Evolutionary conservation across 495 filamentous ascomycete species (phyloP).

Genomic region (Penicillium crystallinum): DNA sequence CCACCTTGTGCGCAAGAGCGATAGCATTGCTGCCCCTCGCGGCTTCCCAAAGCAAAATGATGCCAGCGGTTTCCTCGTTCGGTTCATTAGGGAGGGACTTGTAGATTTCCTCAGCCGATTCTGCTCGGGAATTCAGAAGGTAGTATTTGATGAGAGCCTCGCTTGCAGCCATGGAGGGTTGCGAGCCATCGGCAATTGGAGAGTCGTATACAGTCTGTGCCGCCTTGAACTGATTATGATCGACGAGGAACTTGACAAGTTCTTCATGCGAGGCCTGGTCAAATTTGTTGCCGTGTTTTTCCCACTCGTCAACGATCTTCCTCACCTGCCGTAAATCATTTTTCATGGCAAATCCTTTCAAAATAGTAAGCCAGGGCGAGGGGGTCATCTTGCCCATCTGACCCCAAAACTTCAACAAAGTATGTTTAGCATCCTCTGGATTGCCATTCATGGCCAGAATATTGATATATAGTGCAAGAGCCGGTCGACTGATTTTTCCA

Average conservation of each 20-base stretch:
- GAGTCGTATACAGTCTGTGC: conserved; percentile 51
- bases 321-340: conserved; percentile 46
- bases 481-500: conserved; percentile 32
- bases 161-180: conserved; percentile 45
- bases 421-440: conserved; percentile 52
- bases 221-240: conserved; percentile 31
- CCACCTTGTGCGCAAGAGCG: conserved; percentile 60
- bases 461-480: conserved; percentile 48
- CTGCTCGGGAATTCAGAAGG: conserved; percentile 51
- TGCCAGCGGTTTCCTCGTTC: conserved; percentile 55
- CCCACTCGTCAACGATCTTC: conserved; percentile 22
- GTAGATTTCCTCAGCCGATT: conserved; percentile 62
- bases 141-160: conserved; percentile 50
- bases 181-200: conserved; percentile 37
- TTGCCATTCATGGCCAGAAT: conserved; percentile 55
- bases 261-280: conserved; percentile 37
- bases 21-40: conserved; percentile 64
- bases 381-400: conserved; percentile 26
- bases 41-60: conserved; percentile 71
- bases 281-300: conserved; percentile 29
- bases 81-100: conserved; percentile 49
- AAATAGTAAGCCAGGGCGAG: conserved; percentile 53
- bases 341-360: conserved; percentile 64
- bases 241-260: conserved; percentile 31
- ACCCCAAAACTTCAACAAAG: conserved; percentile 42